Evolutionary conservation across 352 stramenopile species (phyloP), one percentile per base, ranked within the genome.

Genomic region (Phytopythium mirpurense): DNA sequence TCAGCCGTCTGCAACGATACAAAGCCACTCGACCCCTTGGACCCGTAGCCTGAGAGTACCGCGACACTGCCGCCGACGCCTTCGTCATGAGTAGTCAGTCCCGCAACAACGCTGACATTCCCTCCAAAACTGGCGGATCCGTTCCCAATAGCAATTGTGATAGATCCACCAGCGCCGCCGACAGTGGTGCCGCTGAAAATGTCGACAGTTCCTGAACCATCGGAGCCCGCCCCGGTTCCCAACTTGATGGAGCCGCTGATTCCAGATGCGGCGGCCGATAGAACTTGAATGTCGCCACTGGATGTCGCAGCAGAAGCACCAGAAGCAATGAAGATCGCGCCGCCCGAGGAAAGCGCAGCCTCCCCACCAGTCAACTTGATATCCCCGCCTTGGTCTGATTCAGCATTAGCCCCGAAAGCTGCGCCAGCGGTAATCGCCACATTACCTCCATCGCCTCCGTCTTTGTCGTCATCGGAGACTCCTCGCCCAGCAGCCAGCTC

Each of bases 361-460:
- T n/a, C 49, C 8, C 79, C 79, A 56, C 69, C 74, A 56, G 36
- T 40, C 36, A 88, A 63, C 15, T 35, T 44, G 35, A 86, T 47
- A 24, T 45, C 42, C 15, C 71, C 78, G 53, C 63, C 70, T 56
- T 65, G 53, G 58, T 89, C 74, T 7, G 26, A 24, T 3, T 36
- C 59, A 29, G 49, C 57, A 58, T 77, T 83, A 34, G 54, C 55
- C 2, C 78, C 78, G 54, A 56, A 51, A 21, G 79, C 68, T 21
- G 60, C 47, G 21, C 82, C 82, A 26, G 75, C 80, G 14, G 48
- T 21, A 38, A 93, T 61, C 9, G 67, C 53, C n/a, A 90, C 54
- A 54, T 64, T 49, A 42, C 78, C 78, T 24, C 78, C 78, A 40
- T 81, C 74, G 29, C 83, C 83, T 41, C 76, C 76, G 47, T 78